These are phyloP conservation scores for Neonectria coccinea DNA, from an alignment of 2,329 filamentous ascomycete species.

Conservation along the genomic window DNA sequence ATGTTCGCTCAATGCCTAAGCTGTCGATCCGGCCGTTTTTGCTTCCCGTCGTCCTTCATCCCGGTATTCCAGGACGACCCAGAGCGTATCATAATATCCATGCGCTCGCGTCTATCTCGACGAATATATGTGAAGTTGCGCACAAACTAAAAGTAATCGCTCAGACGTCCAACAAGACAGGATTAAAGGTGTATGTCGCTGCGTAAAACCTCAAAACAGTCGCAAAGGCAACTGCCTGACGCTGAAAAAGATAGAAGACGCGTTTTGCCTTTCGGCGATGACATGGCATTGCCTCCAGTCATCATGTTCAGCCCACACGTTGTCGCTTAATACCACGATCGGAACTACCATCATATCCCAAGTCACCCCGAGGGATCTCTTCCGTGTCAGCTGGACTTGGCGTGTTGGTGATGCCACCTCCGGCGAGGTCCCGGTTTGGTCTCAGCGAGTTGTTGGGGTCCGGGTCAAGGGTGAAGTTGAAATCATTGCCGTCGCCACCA, in stretches of 20 bases:
- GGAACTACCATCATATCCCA: conserved; percentile 45
- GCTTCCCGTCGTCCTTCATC: conserved; percentile 8
- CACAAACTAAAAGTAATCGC: conserved; percentile 10
- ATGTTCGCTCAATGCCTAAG: conserved; percentile 13
- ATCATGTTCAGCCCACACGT: conserved; percentile 47
- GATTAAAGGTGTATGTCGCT: conserved; percentile 22
- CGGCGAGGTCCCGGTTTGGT: conserved; percentile 27
- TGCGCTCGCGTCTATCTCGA: conserved; percentile 20
- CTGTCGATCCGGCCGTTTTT: conserved; percentile 15
- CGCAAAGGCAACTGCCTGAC: neutral
- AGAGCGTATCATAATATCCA: conserved; percentile 19
- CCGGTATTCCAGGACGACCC: conserved; percentile 12
- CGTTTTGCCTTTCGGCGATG: neutral
- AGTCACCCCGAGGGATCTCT: conserved; percentile 61
- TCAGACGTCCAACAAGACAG: conserved; percentile 11
- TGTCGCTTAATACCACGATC: conserved; percentile 53
- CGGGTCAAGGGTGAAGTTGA: conserved; percentile 63
- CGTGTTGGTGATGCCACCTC: conserved; percentile 50
- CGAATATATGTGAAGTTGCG: conserved; percentile 15
- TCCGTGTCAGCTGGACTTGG: conserved; percentile 63
- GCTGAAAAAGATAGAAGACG: neutral
- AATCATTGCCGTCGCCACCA: conserved; percentile 59
- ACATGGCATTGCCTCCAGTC: neutral
- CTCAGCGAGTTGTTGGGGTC: conserved; percentile 51
- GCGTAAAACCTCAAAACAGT: conserved; percentile 9